Conservation (phyloP, 768 basidiomycete species). For the Tricholoma sp. region DNA sequence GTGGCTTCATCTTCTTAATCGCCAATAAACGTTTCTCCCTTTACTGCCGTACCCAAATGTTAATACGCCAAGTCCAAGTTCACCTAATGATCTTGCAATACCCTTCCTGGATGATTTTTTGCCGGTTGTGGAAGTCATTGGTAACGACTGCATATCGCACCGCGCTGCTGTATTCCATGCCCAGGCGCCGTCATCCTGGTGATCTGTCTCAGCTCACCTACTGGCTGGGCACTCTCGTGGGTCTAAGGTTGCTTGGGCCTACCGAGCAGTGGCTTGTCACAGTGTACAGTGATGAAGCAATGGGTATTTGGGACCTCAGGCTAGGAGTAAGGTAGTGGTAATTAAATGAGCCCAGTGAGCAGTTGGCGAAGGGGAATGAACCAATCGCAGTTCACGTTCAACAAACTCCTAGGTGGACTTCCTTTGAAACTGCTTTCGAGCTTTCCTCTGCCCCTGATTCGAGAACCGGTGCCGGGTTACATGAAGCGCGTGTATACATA, state of each 20-base stretch:
- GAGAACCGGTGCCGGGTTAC: not conserved
- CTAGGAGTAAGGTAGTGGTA: not conserved
- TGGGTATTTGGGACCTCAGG: constrained; percentile 38
- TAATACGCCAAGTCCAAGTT: not conserved
- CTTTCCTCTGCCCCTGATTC: not conserved
- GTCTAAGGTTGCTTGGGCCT: constrained; percentile 15
- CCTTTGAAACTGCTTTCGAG: constrained; percentile 20
- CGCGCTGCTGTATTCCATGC: constrained; percentile 9
- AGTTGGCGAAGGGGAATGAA: not conserved
- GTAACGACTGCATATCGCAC: constrained; percentile 7
- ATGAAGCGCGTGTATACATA: not conserved
- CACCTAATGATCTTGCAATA: too few species aligned
- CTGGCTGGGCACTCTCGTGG: constrained; percentile 18
- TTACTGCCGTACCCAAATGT: not conserved
- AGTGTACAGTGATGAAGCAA: constrained; percentile 35
- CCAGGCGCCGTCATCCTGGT: not conserved
- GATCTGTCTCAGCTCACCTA: not conserved
- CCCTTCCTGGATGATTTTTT: not conserved
- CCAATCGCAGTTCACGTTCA: not conserved
- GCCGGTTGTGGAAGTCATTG: constrained; percentile 1
- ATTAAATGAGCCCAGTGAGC: constrained; percentile 7
- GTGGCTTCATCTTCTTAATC: not conserved
- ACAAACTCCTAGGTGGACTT: constrained; percentile 15
- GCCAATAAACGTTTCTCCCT: not conserved
- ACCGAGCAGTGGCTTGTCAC: constrained; percentile 45